Percentiles rank a stretch among this genome's conserved stretches.
Evolutionary conservation across 257 asterid genomes (phyloP).

Genomic region (Galeopsis tetrahit): DNA sequence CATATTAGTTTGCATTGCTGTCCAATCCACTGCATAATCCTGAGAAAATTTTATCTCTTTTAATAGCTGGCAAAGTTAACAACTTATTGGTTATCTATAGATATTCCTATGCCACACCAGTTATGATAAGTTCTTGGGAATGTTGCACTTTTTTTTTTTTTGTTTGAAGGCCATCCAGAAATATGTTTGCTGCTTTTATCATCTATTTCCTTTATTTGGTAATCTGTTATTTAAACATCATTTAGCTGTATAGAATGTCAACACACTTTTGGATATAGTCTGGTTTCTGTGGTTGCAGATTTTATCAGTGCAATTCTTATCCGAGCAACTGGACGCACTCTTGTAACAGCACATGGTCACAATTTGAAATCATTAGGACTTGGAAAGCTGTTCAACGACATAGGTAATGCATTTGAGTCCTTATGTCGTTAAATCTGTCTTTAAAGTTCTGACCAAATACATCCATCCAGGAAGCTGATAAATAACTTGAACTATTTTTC

Average conservation of each 20-base stretch:
- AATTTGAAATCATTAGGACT: constrained; percentile 67
- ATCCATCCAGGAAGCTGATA: constrained; percentile 33
- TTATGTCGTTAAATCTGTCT: constrained; percentile 5
- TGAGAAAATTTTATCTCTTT: background rate
- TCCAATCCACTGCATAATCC: background rate
- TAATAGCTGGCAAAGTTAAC: background rate
- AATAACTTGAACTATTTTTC: constrained; percentile 31
- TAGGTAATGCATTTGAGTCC: constrained; percentile 38
- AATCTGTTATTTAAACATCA: constrained; percentile 26
- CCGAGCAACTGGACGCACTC: constrained; percentile 76
- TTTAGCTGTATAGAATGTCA: constrained; percentile 42
- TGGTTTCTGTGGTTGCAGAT: constrained; percentile 93
- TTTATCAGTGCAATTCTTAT: constrained; percentile 74
- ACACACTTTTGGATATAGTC: constrained; percentile 81
- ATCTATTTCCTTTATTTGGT: constrained; percentile 22
- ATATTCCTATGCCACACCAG: constrained; percentile 15
- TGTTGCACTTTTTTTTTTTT: background rate
- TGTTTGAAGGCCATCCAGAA: constrained; percentile 7
- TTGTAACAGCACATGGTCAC: constrained; percentile 55
- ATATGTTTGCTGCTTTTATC: constrained; percentile 21
- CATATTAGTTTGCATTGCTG: background rate
- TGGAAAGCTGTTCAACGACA: constrained; percentile 47
- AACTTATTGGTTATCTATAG: background rate
- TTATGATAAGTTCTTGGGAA: background rate
- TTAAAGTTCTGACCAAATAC: constrained; percentile 22